Percentiles rank a stretch among this genome's conserved stretches.
Conservation (phyloP, 768 basidiomycete species). For the Hericium alpestre region DNA sequence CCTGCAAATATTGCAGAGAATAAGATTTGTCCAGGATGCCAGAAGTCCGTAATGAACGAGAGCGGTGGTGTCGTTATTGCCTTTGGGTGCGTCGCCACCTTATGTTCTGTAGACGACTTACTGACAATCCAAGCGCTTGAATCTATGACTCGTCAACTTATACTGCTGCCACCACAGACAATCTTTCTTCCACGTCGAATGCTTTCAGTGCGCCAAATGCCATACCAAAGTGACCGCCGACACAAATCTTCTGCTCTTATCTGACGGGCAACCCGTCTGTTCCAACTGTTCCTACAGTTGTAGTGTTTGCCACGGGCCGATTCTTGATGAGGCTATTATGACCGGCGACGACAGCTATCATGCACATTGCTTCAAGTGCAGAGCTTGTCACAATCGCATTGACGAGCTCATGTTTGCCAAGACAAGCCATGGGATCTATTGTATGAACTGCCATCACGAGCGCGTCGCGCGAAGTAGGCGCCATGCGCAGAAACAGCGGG, state of each 20-base stretch:
- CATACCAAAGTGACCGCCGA: conserved; percentile 86
- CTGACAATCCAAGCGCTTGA: not conserved
- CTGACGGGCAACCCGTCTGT: conserved; percentile 96
- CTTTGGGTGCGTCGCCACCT: conserved; percentile 63
- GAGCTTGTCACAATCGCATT: conserved; percentile 86
- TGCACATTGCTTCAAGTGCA: conserved; percentile 97
- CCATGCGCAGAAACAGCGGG: conserved; percentile 82
- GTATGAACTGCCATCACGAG: conserved; percentile 97
- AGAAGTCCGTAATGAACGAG: conserved; percentile 68
- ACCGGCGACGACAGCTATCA: conserved; percentile 98
- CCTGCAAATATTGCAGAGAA: conserved; percentile 29
- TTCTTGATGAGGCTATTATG: conserved; percentile 99
- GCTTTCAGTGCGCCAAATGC: conserved; percentile 97
- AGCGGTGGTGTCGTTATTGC: conserved; percentile 85
- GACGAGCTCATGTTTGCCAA: conserved; percentile 98
- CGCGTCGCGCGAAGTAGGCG: conserved; percentile 88
- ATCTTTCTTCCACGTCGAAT: conserved; percentile 90
- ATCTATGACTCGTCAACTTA: not conserved
- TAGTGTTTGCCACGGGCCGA: conserved; percentile 87
- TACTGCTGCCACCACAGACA: conserved; percentile 36
- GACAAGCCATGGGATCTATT: conserved; percentile 96
- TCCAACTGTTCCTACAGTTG: conserved; percentile 91
- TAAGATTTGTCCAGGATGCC: conserved; percentile 74
- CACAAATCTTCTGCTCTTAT: conserved; percentile 91
- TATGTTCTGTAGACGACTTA: not conserved